Conservation (phyloP, 106 monocot genomes). For the Narthecium ossifragum region DNA sequence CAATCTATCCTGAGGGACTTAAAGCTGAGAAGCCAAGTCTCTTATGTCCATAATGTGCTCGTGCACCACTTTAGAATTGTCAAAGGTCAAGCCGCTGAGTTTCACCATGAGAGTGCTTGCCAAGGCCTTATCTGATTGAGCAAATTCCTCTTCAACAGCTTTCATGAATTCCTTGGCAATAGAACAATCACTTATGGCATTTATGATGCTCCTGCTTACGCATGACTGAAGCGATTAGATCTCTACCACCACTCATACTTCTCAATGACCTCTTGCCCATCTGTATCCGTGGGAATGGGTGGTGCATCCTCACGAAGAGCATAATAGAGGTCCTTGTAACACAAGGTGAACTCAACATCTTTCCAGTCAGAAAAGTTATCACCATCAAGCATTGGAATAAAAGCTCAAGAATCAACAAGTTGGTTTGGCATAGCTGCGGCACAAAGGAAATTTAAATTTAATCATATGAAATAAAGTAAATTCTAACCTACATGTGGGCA, state of each 20-base stretch:
- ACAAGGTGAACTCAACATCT: neutral
- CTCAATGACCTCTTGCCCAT: neutral
- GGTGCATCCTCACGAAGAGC: neutral
- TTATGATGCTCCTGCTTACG: neutral
- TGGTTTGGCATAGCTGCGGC: no score
- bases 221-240: constrained; percentile 7
- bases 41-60: constrained; percentile 16
- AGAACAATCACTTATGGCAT: constrained; percentile 1
- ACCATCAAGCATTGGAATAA: no score
- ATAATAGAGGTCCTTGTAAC: neutral
- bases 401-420: no score
- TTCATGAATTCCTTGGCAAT: neutral
- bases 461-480: no score
- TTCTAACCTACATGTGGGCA: no score
- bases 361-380: neutral
- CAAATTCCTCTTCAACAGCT: constrained; percentile 7
- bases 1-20: neutral
- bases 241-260: constrained; percentile 13
- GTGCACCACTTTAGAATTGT: neutral
- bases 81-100: neutral
- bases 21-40: neutral
- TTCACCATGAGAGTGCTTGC: constrained; percentile 10
- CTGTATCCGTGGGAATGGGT: neutral
- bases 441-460: no score
- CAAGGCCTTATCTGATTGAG: neutral